Evolutionary conservation across 768 basidiomycete genomes (phyloP), one percentile per base, ranked within the genome.

Genomic region (Coprinopsis strossmayeri): DNA sequence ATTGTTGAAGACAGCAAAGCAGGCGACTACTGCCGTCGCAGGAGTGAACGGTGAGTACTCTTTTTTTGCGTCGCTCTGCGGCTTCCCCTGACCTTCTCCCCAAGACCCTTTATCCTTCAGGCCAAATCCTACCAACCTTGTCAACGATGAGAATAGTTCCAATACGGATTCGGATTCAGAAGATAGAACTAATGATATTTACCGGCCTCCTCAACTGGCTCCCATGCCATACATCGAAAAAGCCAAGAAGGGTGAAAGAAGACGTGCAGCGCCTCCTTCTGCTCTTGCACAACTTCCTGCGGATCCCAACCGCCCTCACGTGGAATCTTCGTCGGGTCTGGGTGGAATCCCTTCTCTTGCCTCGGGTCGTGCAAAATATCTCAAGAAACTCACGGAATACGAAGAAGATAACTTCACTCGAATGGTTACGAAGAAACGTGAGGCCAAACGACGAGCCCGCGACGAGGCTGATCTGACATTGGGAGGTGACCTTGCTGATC

Each of bases 391-490:
- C 66, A 81, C 78, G 44, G 84, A 91, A 53, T 98, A 90, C 63
- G 95, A 98, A 68, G 92, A 95, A 62, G 91, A 91, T 39, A 93
- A 95, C 64, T 91, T 97, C 68, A 89, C 87, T 30, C 83, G 95
- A 38, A 59, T 97, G 46, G 74, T 94, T 51, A 84, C 93, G 79
- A 88, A 84, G 62, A 97, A 97, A 74, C 83, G 81, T 59, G 92
- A 95, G 38, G 76, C 78, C 13, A 78, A 73, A 56, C 72, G 82
- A 38, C 75, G 94, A 17, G 67, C 63, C 45, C 73, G 79, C 51
- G 94, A 97, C 59, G 95, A 97, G 64, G 89, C 79, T 53, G 87
- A 91, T 54, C 67, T 97, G 52, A 91, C 91, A 15, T 69, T 97
- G 11, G 95, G 95, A 45, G 88, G 86, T 11, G 78, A 75, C 34